Percentiles rank a stretch among this genome's conserved stretches.
Evolutionary conservation across 1,284 basidiomycete species (phyloP).

Genomic region (Ceratobasidium sp.): DNA sequence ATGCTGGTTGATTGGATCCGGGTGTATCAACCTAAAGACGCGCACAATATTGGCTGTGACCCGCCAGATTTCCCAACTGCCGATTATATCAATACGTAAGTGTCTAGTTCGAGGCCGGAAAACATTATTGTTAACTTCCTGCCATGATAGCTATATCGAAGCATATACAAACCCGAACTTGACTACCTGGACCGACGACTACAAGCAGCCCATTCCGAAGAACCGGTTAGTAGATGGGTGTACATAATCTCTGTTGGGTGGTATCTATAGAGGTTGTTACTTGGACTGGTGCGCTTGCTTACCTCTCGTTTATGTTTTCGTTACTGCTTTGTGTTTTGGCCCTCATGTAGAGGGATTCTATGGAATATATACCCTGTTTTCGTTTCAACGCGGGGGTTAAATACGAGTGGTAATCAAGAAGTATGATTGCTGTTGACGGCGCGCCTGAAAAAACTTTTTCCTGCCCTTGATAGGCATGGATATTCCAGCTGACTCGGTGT

Average conservation of each 20-base stretch:
- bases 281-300: slow-evolving; percentile 22
- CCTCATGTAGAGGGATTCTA: not conserved
- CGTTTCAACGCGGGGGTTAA: not conserved
- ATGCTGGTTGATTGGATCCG: slow-evolving; percentile 86
- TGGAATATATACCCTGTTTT: slow-evolving; percentile 43
- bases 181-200: slow-evolving; percentile 79
- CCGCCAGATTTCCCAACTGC: slow-evolving; percentile 74
- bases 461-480: not conserved
- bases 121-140: no score
- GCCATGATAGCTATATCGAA: slow-evolving; percentile 67
- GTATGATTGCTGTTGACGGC: not conserved
- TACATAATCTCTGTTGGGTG: slow-evolving; percentile 25
- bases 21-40: slow-evolving; percentile 77
- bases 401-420: not conserved
- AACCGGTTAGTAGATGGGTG: slow-evolving; percentile 48
- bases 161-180: slow-evolving; percentile 80
- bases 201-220: slow-evolving; percentile 70
- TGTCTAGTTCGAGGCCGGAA: no score
- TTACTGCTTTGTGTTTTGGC: slow-evolving; percentile 7
- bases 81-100: slow-evolving; percentile 67
- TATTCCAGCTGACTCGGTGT: not conserved
- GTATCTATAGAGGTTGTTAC: slow-evolving; percentile 13
- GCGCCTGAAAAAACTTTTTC: slow-evolving; percentile 1
- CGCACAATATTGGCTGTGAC: slow-evolving; percentile 70
- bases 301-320: slow-evolving; percentile 4